Base-by-base conservation (phyloP, 768 basidiomycete genomes). In the Boletellus sp. region DNA sequence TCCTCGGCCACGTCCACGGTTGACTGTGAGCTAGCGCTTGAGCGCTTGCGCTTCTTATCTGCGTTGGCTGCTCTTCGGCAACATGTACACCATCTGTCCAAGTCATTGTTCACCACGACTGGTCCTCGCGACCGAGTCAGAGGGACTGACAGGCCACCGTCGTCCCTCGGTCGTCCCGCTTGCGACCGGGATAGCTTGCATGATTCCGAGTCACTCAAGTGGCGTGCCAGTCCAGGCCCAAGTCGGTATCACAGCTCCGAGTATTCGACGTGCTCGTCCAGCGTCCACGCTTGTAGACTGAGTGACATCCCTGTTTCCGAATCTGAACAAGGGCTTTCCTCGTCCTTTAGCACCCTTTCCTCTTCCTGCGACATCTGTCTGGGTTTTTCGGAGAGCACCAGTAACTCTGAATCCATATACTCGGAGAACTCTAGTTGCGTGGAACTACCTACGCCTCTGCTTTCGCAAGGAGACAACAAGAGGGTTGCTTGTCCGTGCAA, bases 191-290 rank as follows among this genome's bases (percentile, higher is more conserved):
- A 34, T 15, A 15, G 39, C 34, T 32, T 34, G 49, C 45, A 45
- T 24, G 40, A 19, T 28, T 50, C 38, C 32, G 45, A 39, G 7
- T 44, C 48, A 16, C 19, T 35, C 13, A 9, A 45, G 23, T 23
- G 16, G 31, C 22, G 39, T 33, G 32, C 19, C 22, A 40, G 61
- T 50, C 38, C 42, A 23, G 47, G 22, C 44, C 55, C 56, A 22
- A 33, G 43, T 38, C 42, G 17, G 26, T 43, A 43, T n/a, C 42
- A 49, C 31, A 53, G 52, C 51, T 55, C 64, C 10, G 49, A 47
- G 31, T 65, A 60, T 40, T 66, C 64, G 32, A 62, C 65, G 16
- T 66, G 65, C 33, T 42, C 50, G 6, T 55, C 64, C 6, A 44
- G 53, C 16, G 34, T 52, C 39, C 28, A 39, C 19, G 9, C 32